phyloP scores from a whole-genome alignment of 371 early-diverging fungal genomes.

The Caulochytrium protostelioides region DNA sequence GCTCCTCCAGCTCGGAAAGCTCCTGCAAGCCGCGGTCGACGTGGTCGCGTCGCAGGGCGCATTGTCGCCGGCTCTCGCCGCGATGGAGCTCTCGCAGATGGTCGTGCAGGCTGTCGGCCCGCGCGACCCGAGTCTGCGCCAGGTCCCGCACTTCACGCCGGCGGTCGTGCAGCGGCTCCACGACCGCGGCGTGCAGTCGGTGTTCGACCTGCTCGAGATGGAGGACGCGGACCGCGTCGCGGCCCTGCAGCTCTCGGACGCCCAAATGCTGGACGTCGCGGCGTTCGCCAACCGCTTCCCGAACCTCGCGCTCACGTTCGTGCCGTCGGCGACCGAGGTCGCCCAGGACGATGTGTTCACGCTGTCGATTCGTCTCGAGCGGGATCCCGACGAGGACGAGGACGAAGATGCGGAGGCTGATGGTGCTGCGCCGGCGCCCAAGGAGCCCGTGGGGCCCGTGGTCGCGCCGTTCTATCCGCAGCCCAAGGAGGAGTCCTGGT shows the following conservation, averaged over 20 bases:
- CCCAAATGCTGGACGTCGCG: conserved; percentile 52
- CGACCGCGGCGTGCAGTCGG: conserved; percentile 43
- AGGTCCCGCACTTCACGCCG: conserved; percentile 62
- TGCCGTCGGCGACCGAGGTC: conserved; percentile 37
- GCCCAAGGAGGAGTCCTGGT: conserved; percentile 86
- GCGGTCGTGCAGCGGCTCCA: conserved; percentile 46
- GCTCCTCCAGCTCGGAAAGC: conserved; percentile 44
- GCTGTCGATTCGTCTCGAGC: conserved; percentile 46
- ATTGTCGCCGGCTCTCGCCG: conserved; percentile 66
- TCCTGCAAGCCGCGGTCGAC: conserved; percentile 86
- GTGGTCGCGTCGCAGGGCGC: conserved; percentile 80
- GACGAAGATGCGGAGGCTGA: neutral
- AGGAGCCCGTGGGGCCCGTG: conserved; percentile 35
- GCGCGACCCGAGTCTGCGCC: conserved; percentile 67
- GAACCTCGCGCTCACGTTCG: conserved; percentile 59
- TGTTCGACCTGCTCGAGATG: conserved; percentile 84
- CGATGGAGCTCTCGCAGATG: conserved; percentile 95
- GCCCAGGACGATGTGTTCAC: conserved; percentile 23
- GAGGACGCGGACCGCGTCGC: conserved; percentile 64
- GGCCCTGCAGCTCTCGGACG: conserved; percentile 28
- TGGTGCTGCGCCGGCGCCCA: conserved; percentile 1
- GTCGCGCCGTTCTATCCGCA: conserved; percentile 81
- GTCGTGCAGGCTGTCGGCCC: conserved; percentile 92
- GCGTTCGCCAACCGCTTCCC: conserved; percentile 81
- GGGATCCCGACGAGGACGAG: conserved; percentile 58